Conservation (phyloP, 2,329 filamentous ascomycete genomes). For the Monilinia aucupariae region DNA sequence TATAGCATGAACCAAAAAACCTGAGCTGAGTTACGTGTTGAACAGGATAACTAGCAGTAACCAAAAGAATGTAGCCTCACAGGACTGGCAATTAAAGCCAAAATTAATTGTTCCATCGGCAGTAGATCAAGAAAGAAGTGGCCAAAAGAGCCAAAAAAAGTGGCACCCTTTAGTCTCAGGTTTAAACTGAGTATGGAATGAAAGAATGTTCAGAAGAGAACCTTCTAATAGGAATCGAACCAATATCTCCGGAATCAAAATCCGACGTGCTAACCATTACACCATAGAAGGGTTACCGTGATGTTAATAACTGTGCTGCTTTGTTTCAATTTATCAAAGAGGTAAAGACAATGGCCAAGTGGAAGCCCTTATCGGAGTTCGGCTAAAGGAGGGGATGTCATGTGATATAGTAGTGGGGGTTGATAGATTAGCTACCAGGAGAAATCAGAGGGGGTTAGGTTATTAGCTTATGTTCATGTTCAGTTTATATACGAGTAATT, state of each 20-base stretch:
- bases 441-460: not conserved
- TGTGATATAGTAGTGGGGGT: not conserved
- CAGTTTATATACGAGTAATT: no score
- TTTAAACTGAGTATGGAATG: constrained; percentile 3
- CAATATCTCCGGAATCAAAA: constrained; percentile 20
- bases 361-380: not conserved
- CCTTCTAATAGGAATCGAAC: constrained; percentile 20
- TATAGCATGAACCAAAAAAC: not conserved
- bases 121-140: not conserved
- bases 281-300: constrained; percentile 11
- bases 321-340: not conserved
- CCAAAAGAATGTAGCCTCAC: not conserved
- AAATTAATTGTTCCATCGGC: not conserved
- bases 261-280: constrained; percentile 18
- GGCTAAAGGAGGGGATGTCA: not conserved
- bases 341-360: not conserved
- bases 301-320: accelerated
- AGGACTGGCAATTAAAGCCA: no score
- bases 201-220: constrained; percentile 10
- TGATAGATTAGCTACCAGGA: not conserved
- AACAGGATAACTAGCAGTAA: not conserved
- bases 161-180: not conserved
- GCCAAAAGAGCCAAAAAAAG: not conserved
- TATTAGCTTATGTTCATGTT: not conserved
- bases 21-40: no score